Percentiles rank a stretch among this genome's conserved stretches.
phyloP scores from a whole-genome alignment of 768 basidiomycete genomes.

The Cystobasidium tubakii region DNA sequence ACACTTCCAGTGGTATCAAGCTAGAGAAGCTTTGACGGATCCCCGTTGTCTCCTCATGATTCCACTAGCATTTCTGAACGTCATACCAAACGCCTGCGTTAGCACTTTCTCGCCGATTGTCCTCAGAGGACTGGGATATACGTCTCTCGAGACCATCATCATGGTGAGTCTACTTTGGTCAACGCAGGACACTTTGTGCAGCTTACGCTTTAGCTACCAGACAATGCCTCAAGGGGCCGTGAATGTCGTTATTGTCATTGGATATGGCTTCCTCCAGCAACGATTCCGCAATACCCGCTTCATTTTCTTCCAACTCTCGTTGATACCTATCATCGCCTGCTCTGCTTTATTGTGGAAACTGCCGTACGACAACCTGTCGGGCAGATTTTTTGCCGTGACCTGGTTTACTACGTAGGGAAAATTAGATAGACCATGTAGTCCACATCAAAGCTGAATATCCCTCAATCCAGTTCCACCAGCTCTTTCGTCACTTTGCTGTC shows the following conservation, averaged over 20 bases:
- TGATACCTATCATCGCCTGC: constrained; percentile 20
- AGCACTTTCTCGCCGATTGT: constrained; percentile 9
- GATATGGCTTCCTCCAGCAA: constrained; percentile 12
- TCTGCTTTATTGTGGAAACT: constrained; percentile 13
- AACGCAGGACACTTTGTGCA: background rate
- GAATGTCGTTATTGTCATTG: constrained; percentile 11
- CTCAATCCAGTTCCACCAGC: background rate
- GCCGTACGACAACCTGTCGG: background rate
- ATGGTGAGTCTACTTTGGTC: constrained; percentile 1
- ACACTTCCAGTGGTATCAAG: constrained; percentile 18
- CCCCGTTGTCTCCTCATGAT: constrained; percentile 7
- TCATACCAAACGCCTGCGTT: constrained; percentile 22
- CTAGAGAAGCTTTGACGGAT: constrained; percentile 9
- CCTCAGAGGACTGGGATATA: background rate
- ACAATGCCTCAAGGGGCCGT: constrained; percentile 5
- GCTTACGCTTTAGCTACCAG: background rate
- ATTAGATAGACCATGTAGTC: background rate
- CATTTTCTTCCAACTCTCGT: background rate
- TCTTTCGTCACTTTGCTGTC: constrained; percentile 12
- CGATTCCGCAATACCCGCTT: constrained; percentile 13
- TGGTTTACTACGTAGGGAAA: constrained; percentile 8
- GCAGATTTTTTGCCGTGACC: constrained; percentile 7
- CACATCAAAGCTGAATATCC: background rate
- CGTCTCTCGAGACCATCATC: background rate
- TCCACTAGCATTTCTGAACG: constrained; percentile 13